Evolutionary conservation across 139 green algal genomes (phyloP).

Genomic region (Marvania coccoides): DNA sequence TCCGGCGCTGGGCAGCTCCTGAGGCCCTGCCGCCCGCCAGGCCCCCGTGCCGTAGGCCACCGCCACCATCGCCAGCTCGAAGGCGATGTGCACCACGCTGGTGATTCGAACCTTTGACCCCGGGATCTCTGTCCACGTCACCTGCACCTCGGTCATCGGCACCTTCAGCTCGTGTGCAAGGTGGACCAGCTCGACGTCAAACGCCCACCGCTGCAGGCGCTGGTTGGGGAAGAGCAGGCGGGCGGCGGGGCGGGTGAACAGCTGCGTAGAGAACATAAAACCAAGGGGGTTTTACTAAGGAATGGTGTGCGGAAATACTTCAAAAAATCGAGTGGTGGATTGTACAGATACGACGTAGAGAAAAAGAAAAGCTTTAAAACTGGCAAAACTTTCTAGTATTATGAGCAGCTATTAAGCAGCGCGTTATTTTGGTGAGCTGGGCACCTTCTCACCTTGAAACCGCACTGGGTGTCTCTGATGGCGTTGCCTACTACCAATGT

Average conservation of each 20-base stretch:
- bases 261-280: constrained; percentile 31
- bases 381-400: background rate
- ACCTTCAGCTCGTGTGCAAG: constrained; percentile 67
- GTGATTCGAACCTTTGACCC: constrained; percentile 87
- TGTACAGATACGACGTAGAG: background rate
- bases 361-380: background rate
- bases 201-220: constrained; percentile 92
- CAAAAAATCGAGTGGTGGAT: too few species aligned
- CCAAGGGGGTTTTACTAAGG: background rate
- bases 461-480: constrained; percentile 87
- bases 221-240: constrained; percentile 75
- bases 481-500: constrained; percentile 60
- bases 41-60: constrained; percentile 36
- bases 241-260: constrained; percentile 79
- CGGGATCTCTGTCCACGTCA: constrained; percentile 92
- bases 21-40: constrained; percentile 8
- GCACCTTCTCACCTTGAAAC: constrained; percentile 83
- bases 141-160: constrained; percentile 49
- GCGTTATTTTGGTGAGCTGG: background rate
- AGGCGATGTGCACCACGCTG: constrained; percentile 86
- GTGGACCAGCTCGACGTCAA: constrained; percentile 94
- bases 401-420: background rate
- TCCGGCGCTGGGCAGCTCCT: background rate
- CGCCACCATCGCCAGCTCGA: constrained; percentile 66
- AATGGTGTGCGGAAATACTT: too few species aligned